Evolutionary conservation across 2,329 filamentous ascomycete species (phyloP), one percentile per base, ranked within the genome.

Genomic region (Venturia aucupariae): DNA sequence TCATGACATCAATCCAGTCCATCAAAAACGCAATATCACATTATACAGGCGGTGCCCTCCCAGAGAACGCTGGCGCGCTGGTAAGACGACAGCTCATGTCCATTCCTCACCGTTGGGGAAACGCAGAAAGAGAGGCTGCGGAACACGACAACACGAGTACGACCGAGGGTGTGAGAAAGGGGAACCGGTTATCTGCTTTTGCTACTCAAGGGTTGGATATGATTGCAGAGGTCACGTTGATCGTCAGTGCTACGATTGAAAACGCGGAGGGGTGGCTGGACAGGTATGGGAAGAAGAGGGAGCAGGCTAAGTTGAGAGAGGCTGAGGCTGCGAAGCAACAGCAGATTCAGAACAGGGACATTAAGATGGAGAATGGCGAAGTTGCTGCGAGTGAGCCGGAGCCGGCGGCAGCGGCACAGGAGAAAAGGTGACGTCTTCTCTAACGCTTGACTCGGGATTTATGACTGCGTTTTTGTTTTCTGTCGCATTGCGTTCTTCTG

Each of bases 201-300:
- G 93, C 93, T 7, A 89, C 89, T 71, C 93, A 97, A 73, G 91
- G 92, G 0, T 80, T 97, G 17, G 92, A 97, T 69, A 96, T 97
- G 88, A 92, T 97, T 82, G 84, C 86, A 0, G 92, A 97, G 74
- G 91, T 99, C 61, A 94, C 87, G 48, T 86, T 87, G 5, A 90
- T 97, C 1, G 83, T 97, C 10, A 90, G 95, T 69, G 89, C 91
- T 63, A 97, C 94, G 0, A 89, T 97, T 63, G 84, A 90, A 64
- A 94, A 90, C 70, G 94, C 94, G 0, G 93, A 97, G 75, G 86
- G 88, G 69, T 97, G 94, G 94, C 90, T 93, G 68, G 89, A 92
- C 66, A 82, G 87, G 24, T 80, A 96, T 65, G 90, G 89, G 38
- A 61, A 39, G 55, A 64, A 57, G 35, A 61, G 55, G 35, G 57